These are phyloP conservation scores for Mortierella sp. DNA, from an alignment of 371 early-diverging fungal species.

Conservation along the genomic window DNA sequence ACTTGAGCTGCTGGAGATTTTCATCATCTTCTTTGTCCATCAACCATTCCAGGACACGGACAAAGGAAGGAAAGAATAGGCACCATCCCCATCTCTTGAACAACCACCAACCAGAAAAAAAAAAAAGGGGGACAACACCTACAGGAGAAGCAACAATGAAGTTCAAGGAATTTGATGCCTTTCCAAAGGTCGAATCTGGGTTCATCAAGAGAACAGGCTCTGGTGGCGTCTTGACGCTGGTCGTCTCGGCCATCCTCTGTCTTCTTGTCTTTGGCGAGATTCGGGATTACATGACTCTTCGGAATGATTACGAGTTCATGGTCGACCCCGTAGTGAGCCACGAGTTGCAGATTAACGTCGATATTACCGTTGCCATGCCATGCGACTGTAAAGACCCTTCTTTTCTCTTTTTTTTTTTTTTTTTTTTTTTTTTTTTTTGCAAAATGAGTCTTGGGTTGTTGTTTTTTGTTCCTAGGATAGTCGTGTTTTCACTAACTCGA, in stretches of 20 bases:
- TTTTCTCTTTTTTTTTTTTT: neutral
- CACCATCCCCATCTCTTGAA: too few relatives aligned
- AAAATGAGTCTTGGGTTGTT: neutral
- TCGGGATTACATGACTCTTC: conserved; percentile 65
- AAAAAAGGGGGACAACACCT: neutral
- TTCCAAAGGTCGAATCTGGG: conserved; percentile 87
- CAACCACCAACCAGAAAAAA: neutral
- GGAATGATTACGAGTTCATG: conserved; percentile 80
- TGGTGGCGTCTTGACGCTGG: conserved; percentile 83
- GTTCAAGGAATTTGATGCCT: conserved; percentile 77
- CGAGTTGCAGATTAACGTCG: conserved; percentile 85
- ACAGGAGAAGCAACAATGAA: conserved; percentile 14
- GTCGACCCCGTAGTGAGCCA: conserved; percentile 77
- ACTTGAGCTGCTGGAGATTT: neutral
- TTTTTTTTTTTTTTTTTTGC: neutral
- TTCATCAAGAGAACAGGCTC: conserved; percentile 79
- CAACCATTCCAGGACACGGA: neutral
- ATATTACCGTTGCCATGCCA: conserved; percentile 89
- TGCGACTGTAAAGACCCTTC: conserved; percentile 70
- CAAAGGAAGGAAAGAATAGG: neutral
- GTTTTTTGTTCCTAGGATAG: neutral
- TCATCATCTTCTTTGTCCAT: neutral
- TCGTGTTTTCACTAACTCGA: neutral
- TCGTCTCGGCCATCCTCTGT: conserved; percentile 72
- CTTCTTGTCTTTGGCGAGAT: conserved; percentile 77